Conservation (phyloP, 2,329 filamentous ascomycete genomes). For the Cytospora piceae region DNA sequence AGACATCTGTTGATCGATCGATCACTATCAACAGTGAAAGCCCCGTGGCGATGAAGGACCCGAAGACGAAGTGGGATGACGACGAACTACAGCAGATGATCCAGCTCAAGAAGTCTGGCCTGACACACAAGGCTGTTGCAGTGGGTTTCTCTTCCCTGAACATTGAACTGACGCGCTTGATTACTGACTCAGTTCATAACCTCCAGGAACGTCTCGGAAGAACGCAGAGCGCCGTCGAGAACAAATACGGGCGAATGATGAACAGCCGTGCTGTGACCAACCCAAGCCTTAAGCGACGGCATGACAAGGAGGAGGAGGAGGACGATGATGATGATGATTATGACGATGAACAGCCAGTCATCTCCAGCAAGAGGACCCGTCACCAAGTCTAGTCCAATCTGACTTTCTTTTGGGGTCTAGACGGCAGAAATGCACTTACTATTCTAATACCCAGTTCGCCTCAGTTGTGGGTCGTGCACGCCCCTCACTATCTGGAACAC, state of each 20-base stretch:
- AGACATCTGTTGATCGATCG: neutral
- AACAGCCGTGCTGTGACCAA: neutral
- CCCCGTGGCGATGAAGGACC: neutral
- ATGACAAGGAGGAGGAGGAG: neutral
- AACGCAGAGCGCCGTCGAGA: slow-evolving; percentile 20
- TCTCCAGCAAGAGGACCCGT: neutral
- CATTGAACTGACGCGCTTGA: neutral
- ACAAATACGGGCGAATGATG: slow-evolving; percentile 24
- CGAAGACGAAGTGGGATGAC: slow-evolving; percentile 12
- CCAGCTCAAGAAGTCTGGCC: slow-evolving; percentile 8
- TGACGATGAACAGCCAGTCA: neutral
- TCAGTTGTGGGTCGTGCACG: too few species aligned
- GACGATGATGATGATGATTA: neutral
- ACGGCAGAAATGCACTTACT: too few species aligned
- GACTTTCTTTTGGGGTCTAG: too few species aligned
- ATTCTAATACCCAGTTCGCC: too few species aligned
- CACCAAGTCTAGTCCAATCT: neutral
- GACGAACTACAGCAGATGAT: slow-evolving; percentile 19
- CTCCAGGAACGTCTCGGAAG: slow-evolving; percentile 17
- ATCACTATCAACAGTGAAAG: neutral
- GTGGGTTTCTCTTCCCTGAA: neutral
- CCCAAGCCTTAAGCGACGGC: neutral
- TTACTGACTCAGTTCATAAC: neutral
- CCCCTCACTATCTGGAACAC: too few species aligned
- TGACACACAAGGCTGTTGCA: slow-evolving; percentile 10